Evolutionary conservation across 306 rosid genomes (phyloP).

Genomic region (Cicer pinnatifidum): DNA sequence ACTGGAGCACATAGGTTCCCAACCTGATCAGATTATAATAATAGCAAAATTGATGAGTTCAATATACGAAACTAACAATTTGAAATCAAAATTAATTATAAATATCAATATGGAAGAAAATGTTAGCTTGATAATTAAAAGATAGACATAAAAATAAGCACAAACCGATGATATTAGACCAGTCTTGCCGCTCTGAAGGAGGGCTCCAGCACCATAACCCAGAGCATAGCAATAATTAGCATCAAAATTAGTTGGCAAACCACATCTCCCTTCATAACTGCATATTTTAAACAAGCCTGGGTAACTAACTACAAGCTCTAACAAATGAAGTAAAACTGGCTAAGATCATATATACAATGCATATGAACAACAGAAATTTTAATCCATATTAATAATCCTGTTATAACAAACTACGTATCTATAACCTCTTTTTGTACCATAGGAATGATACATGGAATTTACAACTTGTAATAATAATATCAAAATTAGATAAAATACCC

Average conservation of each 20-base stretch:
- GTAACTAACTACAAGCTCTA: conserved; percentile 41
- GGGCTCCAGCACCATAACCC: conserved; percentile 95
- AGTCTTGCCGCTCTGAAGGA: conserved; percentile 87
- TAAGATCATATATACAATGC: conserved; percentile 1
- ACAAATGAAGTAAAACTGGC: conserved; percentile 13
- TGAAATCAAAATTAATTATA: background rate
- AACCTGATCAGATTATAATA: conserved; percentile 60
- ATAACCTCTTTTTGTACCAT: background rate
- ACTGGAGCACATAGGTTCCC: conserved; percentile 88
- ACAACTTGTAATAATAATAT: conserved; percentile 4
- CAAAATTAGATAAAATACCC: conserved; percentile 61
- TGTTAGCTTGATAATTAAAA: conserved; percentile 21
- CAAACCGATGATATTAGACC: conserved; percentile 95
- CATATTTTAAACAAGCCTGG: conserved; percentile 35
- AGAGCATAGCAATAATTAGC: conserved; percentile 91
- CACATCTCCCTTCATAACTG: conserved; percentile 98
- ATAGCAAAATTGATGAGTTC: conserved; percentile 26
- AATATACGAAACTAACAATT: conserved; percentile 12
- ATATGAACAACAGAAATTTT: background rate
- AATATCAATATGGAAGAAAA: conserved; percentile 30
- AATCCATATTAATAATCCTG: background rate
- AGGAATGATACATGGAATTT: conserved; percentile 20
- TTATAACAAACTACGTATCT: background rate
- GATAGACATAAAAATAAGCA: conserved; percentile 39
- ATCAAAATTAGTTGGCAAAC: conserved; percentile 96